Base-by-base conservation (phyloP, 2,329 filamentous ascomycete genomes). In the Ophiostoma australiae region DNA sequence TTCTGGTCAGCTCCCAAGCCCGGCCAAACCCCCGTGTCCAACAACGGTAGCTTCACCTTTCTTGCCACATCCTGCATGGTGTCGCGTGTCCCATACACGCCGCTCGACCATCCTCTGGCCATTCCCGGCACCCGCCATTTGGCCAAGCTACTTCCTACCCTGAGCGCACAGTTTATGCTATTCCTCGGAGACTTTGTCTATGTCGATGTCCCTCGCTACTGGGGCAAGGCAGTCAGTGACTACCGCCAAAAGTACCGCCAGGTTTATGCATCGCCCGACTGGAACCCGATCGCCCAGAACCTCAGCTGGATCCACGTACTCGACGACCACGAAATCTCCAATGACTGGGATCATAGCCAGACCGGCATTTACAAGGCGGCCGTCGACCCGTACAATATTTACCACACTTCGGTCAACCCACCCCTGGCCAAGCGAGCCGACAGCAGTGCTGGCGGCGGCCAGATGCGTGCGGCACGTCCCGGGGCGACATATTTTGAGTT, bases 301-400 rank as follows among this genome's bases (percentile, higher is more conserved):
- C 83, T 98, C n/a, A 96, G 94, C 76, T 99, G 95, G 95, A 92
- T 98, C 65, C 95, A 99, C 77, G 94, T 97, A 1, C 86, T 97
- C 7, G 95, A 99, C 77, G 95, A 99, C 78, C 95, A 99, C 77
- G 95, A 99, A 78, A 97, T 99, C 73, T 87, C 87, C 5, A 98
- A 99, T 76, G 95, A 98, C 80, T 98, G 94, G 93, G 89, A 90
- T 72, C 84, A 86, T 23, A 95, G 94, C 78, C 90, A 87, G 17
- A 93, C 92, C 0, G 91, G 92, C 6, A 86, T 97, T 0, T 97
- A 94, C 77, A 80, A 85, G 2, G 87, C 90, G 0, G 94, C 94
- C 4, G 87, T 91, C 65, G 93, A 96, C 72, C 92, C 94, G 0
- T 99, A 91, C 83, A 83, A 89, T 67, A 87, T 93, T 77, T 99